Evolutionary conservation across 805 yeast genomes (phyloP).

Genomic region (Wickerhamiella sergipiensis): DNA sequence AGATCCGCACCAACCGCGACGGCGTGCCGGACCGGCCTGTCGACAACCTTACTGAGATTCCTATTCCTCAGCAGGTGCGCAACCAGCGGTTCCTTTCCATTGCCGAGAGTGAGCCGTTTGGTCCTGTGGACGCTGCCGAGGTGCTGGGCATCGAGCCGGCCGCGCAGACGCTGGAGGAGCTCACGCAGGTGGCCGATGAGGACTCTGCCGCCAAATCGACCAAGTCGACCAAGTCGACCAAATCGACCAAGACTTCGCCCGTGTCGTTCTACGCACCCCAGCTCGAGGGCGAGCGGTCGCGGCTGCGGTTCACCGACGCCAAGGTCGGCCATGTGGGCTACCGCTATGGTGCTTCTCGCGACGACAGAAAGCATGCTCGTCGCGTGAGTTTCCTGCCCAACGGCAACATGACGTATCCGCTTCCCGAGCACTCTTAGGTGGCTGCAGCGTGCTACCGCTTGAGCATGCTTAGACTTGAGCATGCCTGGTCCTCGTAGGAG

Average conservation of each 20-base stretch:
- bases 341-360: constrained; percentile 81
- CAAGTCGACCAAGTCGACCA: constrained; percentile 16
- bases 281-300: constrained; percentile 53
- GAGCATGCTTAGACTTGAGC: too few species aligned
- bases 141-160: constrained; percentile 83
- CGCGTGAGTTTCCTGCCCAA: constrained; percentile 20
- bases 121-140: constrained; percentile 88
- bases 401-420: constrained; percentile 15
- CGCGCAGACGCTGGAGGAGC: constrained; percentile 52
- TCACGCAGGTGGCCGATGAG: constrained; percentile 23
- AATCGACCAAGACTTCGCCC: too few species aligned
- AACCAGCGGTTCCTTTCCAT: constrained; percentile 74
- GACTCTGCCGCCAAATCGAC: constrained; percentile 22
- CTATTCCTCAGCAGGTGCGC: constrained; percentile 70
- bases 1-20: constrained; percentile 17
- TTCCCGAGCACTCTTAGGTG: constrained; percentile 16
- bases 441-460: too few species aligned
- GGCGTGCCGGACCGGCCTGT: constrained; percentile 26
- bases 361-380: constrained; percentile 81
- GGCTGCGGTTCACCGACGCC: constrained; percentile 63
- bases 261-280: constrained; percentile 42
- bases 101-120: constrained; percentile 91
- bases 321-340: constrained; percentile 76
- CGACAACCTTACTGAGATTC: constrained; percentile 88
- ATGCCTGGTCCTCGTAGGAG: too few species aligned